Evolutionary conservation across 75 land plant genomes (phyloP).

Genomic region (Larix kaempferi): DNA sequence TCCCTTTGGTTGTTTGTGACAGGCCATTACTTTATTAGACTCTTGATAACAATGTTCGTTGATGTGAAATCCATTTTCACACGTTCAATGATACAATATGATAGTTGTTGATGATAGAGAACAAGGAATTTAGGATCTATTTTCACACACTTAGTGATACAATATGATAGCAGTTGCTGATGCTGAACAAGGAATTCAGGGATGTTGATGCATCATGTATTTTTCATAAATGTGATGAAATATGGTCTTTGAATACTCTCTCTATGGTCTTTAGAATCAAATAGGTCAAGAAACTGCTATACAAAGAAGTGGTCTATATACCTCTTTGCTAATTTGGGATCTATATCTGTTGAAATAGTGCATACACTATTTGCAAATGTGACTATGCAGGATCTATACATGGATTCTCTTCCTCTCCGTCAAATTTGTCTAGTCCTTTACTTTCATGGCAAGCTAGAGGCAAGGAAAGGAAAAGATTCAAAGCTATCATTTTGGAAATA

Average conservation of each 20-base stretch:
- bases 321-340: slow-evolving; percentile 22
- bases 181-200: slow-evolving; percentile 18
- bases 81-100: slow-evolving; percentile 24
- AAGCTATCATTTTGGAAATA: slow-evolving; percentile 17
- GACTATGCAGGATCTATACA: slow-evolving; percentile 23
- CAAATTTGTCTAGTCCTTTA: slow-evolving; percentile 9
- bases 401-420: slow-evolving; percentile 26
- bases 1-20: slow-evolving; percentile 29
- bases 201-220: slow-evolving; percentile 33
- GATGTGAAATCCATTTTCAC: slow-evolving; percentile 20
- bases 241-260: slow-evolving; percentile 35
- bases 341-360: slow-evolving; percentile 19
- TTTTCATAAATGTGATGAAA: slow-evolving; percentile 36
- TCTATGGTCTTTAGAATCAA: slow-evolving; percentile 36
- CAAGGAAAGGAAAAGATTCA: slow-evolving; percentile 22
- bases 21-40: slow-evolving; percentile 22
- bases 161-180: slow-evolving; percentile 27
- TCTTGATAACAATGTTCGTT: slow-evolving; percentile 15
- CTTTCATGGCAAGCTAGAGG: slow-evolving; percentile 8
- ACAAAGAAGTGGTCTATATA: slow-evolving; percentile 25
- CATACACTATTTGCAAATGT: slow-evolving; percentile 30
- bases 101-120: slow-evolving; percentile 28
- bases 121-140: slow-evolving; percentile 15
- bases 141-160: slow-evolving; percentile 23
- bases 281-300: slow-evolving; percentile 16